Evolutionary conservation across 225 moss, liverwort and hornwort species (phyloP).

Genomic region (Sphagnum contortum): DNA sequence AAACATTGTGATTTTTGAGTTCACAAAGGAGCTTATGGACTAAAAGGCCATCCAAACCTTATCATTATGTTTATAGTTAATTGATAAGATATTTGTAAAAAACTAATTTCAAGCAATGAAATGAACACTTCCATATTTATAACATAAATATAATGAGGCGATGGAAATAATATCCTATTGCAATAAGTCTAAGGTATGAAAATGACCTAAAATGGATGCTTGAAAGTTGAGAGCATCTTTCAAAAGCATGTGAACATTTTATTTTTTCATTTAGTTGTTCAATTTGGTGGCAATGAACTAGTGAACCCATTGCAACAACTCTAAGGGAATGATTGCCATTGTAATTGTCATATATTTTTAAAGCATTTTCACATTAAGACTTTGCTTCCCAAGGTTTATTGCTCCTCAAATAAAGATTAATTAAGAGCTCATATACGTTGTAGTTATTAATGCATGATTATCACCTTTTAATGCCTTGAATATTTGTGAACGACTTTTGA

Average conservation of each 20-base stretch:
- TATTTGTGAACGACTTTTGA: slow-evolving; percentile 72
- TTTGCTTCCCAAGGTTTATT: slow-evolving; percentile 80
- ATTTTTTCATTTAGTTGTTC: slow-evolving; percentile 69
- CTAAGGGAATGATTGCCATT: slow-evolving; percentile 65
- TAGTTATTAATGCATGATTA: slow-evolving; percentile 65
- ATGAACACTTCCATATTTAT: too few species aligned
- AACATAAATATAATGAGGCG: too few species aligned
- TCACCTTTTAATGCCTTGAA: slow-evolving; percentile 95
- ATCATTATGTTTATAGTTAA: too few species aligned
- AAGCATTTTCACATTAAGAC: slow-evolving; percentile 71
- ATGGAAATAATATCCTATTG: too few species aligned
- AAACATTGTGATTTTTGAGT: too few species aligned
- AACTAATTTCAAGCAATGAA: too few species aligned
- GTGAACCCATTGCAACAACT: slow-evolving; percentile 78
- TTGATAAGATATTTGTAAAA: too few species aligned
- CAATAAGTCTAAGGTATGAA: too few species aligned
- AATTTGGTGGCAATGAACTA: slow-evolving; percentile 65
- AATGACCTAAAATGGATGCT: slow-evolving; percentile 66
- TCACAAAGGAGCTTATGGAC: too few species aligned
- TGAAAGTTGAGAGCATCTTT: slow-evolving; percentile 70
- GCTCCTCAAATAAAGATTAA: slow-evolving; percentile 77
- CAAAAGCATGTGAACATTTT: slow-evolving; percentile 68
- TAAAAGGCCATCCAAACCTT: too few species aligned
- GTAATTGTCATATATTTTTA: slow-evolving; percentile 70
- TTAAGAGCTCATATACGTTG: slow-evolving; percentile 62